A percentile compares a stretch with the other conserved stretches of the same genome.
phyloP scores from a whole-genome alignment of 495 filamentous ascomycete genomes.

The Aspergillus haitiensis region DNA sequence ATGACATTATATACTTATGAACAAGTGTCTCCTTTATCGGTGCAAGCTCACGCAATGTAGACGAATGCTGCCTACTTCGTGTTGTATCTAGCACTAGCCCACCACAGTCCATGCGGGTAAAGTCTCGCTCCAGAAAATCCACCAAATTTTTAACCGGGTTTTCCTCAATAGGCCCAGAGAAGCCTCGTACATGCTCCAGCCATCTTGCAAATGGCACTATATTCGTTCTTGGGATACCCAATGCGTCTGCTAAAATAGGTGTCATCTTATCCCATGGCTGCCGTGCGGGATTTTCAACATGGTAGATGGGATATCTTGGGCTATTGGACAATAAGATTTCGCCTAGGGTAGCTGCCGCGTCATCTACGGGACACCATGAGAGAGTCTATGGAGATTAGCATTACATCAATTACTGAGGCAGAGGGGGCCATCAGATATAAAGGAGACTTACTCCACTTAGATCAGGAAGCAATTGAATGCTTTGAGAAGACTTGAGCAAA shows the following conservation, averaged over 20 bases:
- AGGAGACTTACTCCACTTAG: conserved; percentile 28
- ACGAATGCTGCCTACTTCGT: not conserved
- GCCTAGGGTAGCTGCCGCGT: not conserved
- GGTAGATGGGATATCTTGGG: not conserved
- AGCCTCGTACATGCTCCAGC: not conserved
- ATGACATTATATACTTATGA: not conserved
- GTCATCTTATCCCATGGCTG: conserved; percentile 8
- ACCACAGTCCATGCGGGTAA: conserved; percentile 9
- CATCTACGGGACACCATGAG: conserved; percentile 15
- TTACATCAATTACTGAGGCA: not conserved
- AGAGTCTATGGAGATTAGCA: conserved; percentile 5
- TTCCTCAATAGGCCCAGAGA: not conserved
- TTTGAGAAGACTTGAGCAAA: conserved; percentile 41
- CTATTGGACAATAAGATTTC: not conserved
- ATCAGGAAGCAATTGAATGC: conserved; percentile 38
- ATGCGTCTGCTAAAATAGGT: not conserved
- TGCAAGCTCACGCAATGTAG: not conserved
- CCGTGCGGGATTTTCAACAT: conserved; percentile 12
- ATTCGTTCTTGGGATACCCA: not conserved
- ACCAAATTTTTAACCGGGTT: conserved; percentile 6
- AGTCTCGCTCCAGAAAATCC: conserved; percentile 3
- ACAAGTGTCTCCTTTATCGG: not conserved
- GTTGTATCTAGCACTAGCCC: conserved; percentile 1
- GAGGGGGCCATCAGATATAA: not conserved
- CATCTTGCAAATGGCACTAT: not conserved